Conservation (phyloP, 106 monocot genomes). For the Dendrobium nobile region DNA sequence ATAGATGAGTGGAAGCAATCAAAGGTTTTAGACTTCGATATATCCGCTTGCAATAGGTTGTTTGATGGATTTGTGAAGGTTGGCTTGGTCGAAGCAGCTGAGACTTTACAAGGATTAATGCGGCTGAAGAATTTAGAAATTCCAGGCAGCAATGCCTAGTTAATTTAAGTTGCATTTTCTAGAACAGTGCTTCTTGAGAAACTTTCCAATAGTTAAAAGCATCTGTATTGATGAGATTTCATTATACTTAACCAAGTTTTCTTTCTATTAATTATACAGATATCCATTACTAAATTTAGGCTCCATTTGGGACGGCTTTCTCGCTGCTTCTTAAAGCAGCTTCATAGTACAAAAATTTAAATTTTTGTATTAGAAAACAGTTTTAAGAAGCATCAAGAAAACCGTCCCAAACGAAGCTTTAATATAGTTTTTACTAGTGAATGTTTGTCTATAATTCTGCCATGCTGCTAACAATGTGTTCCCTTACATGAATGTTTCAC, state of each 20-base stretch:
- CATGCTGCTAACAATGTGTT: background rate
- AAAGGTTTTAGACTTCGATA: constrained; percentile 44
- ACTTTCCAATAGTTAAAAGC: no score
- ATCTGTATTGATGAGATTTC: background rate
- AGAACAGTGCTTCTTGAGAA: no score
- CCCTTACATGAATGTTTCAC: background rate
- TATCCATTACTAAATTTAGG: background rate
- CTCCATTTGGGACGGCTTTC: no score
- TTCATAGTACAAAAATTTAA: no score
- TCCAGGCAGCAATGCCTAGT: background rate
- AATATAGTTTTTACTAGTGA: background rate
- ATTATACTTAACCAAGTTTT: background rate
- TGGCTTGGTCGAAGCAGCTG: constrained; percentile 33
- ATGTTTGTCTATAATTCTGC: background rate
- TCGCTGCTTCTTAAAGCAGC: no score
- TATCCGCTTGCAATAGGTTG: constrained; percentile 41
- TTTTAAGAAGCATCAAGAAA: no score
- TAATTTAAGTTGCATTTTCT: background rate
- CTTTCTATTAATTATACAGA: background rate
- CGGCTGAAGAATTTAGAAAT: constrained; percentile 36
- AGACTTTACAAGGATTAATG: constrained; percentile 44
- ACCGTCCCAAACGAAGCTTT: background rate
- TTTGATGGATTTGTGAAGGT: constrained; percentile 50
- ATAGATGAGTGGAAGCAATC: constrained; percentile 77
- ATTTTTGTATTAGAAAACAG: no score